Evolutionary conservation across 805 yeast species (phyloP), one percentile per base, ranked within the genome.

Genomic region (Komagataella kurtzmanii): DNA sequence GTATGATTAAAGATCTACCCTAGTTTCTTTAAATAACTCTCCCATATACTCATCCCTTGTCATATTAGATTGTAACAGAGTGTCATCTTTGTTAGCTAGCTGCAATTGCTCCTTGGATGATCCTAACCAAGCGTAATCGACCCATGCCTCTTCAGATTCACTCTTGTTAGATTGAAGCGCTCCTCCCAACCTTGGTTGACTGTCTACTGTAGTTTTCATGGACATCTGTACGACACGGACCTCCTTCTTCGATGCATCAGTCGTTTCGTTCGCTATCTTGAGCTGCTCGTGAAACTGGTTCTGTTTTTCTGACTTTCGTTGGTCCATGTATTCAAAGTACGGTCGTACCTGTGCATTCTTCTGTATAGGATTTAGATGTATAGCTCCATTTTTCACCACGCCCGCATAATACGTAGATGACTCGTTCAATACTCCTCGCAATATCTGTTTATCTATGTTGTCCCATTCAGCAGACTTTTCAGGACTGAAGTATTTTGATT

Each of bases 261-360:
- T 57, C 45, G 73, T 74, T 48, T 71, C 71, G 50, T 66, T 68
- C 44, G 66, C 61, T 57, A 66, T 52, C 61, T 66, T 56, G 58
- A 71, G 52, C 54, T 69, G 51, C 68, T 73, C 52, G 69, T 69
- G 53, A 73, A 78, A 54, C 66, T 61, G 55, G 52, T 51, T 73
- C 68, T 23, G 17, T 54, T 56, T 21, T 50, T 53, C 40, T 30
- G 40, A 30, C 50, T 61, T 64, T 6, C 56, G 48, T 45, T 75
- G 80, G 62, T 89, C 96, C 46, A 89, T 79, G 61, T 90, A 87
- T 56, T 75, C 77, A 67, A 93, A 88, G 58, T 77, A 76, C 2
- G 97, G 93, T 57, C 96, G 75, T 54, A 93, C 64, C 64, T 91
- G 97, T 0, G 84, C 78, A 0, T 85, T 78, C 18, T 80, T 73